Evolutionary conservation across 495 filamentous ascomycete genomes (phyloP), one percentile per base, ranked within the genome.

Genomic region (Neohortaea acidophila): DNA sequence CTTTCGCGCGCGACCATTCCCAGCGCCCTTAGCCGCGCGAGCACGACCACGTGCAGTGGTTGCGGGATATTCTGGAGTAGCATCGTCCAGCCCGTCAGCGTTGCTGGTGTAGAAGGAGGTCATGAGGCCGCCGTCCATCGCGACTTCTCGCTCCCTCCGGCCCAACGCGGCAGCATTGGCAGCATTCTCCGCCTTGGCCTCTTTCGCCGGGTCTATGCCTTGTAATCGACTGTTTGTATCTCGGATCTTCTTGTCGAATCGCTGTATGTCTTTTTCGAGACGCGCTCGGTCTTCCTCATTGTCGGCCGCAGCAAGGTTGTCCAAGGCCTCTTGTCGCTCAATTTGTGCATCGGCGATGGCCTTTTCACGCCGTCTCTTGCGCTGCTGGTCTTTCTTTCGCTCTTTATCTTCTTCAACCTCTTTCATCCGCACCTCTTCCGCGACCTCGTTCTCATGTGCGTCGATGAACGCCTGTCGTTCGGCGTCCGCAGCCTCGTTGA

Each of bases 361-460:
- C 61, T 94, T 94, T 56, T 97, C 89, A 14, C 89, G 75, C n/a
- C 89, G 77, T 18, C 89, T 75, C 62, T 94, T 96, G 18, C 91
- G 79, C 53, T 99, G 89, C 81, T 94, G 93, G 46, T 96, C 89
- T 63, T 99, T 99, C 68, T 99, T 99, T 20, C 91, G 83, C 59
- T 96, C 91, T 57, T 96, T 99, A 55, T 99, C 89, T 33, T 89
- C 84, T 39, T 80, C 79, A 6, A 94, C 67, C 54, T 94, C 89
- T 45, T 81, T 81, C 38, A 80, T 75, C 43, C 89, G 81, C 1
- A 97, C 87, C 48, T 92, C 77, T 30, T 79, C 70, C 36, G 85
- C 65, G 13, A 86, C 89, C 11, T 74, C 75, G 3, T 73, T 66
- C 50, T 75, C 73, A 48, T 79, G 66, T 21, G 53, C 50, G n/a